Evolutionary conservation across 768 basidiomycete species (phyloP).

Genomic region (Daedaleopsis nitida): DNA sequence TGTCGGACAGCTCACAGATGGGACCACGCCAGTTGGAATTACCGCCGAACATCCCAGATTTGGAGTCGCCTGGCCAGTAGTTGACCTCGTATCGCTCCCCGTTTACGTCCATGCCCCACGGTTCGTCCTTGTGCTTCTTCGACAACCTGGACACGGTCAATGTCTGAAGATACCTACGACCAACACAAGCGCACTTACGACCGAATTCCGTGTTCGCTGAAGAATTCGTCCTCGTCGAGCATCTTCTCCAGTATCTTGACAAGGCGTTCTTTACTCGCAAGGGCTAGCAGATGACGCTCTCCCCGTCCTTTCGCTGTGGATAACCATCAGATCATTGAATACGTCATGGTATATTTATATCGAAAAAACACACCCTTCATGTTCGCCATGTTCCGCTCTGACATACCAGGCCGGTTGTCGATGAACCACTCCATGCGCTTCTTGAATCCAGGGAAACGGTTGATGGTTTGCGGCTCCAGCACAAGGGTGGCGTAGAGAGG

Average conservation of each 20-base stretch:
- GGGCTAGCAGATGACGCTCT: constrained; percentile 83
- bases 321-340: background rate
- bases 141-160: constrained; percentile 60
- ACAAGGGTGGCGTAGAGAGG: constrained; percentile 95
- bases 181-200: constrained; percentile 59
- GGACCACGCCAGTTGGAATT: constrained; percentile 98
- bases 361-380: constrained; percentile 65
- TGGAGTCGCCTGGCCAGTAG: constrained; percentile 98
- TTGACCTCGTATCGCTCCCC: constrained; percentile 89
- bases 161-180: background rate
- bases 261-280: constrained; percentile 91
- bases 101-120: constrained; percentile 94
- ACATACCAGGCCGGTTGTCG: constrained; percentile 86
- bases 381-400: constrained; percentile 92
- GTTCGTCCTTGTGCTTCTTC: constrained; percentile 85
- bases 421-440: constrained; percentile 99
- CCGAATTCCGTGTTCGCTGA: constrained; percentile 93
- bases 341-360: constrained; percentile 8
- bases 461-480: constrained; percentile 85
- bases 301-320: constrained; percentile 63
- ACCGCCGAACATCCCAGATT: constrained; percentile 98
- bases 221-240: constrained; percentile 96
- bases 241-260: constrained; percentile 90
- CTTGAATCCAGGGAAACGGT: constrained; percentile 96
- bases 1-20: constrained; percentile 56